Percentiles rank a stretch among this genome's conserved stretches.
These are phyloP conservation scores for Paecilomyces variotii DNA, from an alignment of 2,329 filamentous ascomycete genomes.

Conservation along the genomic window DNA sequence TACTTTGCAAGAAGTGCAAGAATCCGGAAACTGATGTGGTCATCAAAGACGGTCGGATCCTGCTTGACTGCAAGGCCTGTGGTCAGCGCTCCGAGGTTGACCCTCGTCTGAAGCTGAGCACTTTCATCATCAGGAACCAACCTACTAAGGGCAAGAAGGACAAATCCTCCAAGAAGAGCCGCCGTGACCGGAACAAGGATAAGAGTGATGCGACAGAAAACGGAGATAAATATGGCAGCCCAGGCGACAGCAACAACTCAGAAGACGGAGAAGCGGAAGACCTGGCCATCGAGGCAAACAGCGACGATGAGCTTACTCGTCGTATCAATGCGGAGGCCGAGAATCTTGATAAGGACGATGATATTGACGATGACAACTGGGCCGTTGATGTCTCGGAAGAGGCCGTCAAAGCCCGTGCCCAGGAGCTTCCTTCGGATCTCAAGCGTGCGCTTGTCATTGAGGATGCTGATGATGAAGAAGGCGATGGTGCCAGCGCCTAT, in stretches of 20 bases:
- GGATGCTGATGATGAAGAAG: constrained; percentile 72
- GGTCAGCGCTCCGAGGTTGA: constrained; percentile 89
- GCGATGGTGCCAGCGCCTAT: constrained; percentile 71
- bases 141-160: constrained; percentile 92
- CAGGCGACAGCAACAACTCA: constrained; percentile 57
- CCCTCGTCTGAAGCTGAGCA: constrained; percentile 86
- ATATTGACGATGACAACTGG: constrained; percentile 83
- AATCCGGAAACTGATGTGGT: constrained; percentile 96
- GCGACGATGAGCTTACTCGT: constrained; percentile 86
- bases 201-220: constrained; percentile 48
- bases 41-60: constrained; percentile 87
- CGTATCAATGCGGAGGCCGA: constrained; percentile 60
- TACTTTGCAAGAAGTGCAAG: constrained; percentile 99
- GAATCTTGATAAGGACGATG: constrained; percentile 62
- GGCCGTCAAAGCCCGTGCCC: constrained; percentile 88
- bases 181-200: constrained; percentile 69
- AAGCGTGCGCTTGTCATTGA: constrained; percentile 83
- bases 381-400: constrained; percentile 93
- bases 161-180: constrained; percentile 89
- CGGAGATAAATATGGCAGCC: constrained; percentile 52
- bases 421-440: constrained; percentile 86
- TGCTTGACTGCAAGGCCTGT: constrained; percentile 97
- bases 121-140: constrained; percentile 95
- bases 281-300: constrained; percentile 60
- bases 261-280: constrained; percentile 56